A percentile compares a stretch with the other conserved stretches of the same genome.
Conservation (phyloP, 164 flowering plant genomes). For the Sedum album region DNA sequence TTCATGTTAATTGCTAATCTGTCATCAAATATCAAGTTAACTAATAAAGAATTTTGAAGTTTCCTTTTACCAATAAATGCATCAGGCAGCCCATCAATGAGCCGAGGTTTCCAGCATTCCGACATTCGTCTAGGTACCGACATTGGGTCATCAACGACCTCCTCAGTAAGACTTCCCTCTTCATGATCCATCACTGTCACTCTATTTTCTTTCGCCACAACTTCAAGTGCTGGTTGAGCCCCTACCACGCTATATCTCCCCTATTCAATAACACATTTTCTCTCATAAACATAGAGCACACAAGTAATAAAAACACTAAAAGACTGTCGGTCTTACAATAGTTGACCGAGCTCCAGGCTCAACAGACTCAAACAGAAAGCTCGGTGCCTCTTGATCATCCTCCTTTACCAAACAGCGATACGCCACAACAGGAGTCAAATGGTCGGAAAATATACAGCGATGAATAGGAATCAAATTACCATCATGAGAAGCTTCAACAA, state of each 20-base stretch:
- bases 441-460: conserved; percentile 67
- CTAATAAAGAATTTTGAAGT: background rate
- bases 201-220: conserved; percentile 59
- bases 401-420: conserved; percentile 86
- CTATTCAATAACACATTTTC: conserved; percentile 22
- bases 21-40: too few relatives aligned
- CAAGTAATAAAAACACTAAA: background rate
- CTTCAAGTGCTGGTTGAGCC: conserved; percentile 66
- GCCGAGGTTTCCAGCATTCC: conserved; percentile 60
- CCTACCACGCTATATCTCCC: conserved; percentile 81
- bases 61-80: conserved; percentile 63
- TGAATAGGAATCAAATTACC: conserved; percentile 68
- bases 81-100: conserved; percentile 62
- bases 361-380: conserved; percentile 78
- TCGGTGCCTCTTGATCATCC: conserved; percentile 73
- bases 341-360: conserved; percentile 42
- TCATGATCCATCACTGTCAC: conserved; percentile 64
- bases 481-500: conserved; percentile 46
- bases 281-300: background rate
- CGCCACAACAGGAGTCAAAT: conserved; percentile 77
- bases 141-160: conserved; percentile 69
- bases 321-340: conserved; percentile 30
- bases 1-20: too few relatives aligned
- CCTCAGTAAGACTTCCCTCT: conserved; percentile 39
- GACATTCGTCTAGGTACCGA: conserved; percentile 47